phyloP scores from a whole-genome alignment of 2,329 filamentous ascomycete species.

The Trichoderma citrinoviride region DNA sequence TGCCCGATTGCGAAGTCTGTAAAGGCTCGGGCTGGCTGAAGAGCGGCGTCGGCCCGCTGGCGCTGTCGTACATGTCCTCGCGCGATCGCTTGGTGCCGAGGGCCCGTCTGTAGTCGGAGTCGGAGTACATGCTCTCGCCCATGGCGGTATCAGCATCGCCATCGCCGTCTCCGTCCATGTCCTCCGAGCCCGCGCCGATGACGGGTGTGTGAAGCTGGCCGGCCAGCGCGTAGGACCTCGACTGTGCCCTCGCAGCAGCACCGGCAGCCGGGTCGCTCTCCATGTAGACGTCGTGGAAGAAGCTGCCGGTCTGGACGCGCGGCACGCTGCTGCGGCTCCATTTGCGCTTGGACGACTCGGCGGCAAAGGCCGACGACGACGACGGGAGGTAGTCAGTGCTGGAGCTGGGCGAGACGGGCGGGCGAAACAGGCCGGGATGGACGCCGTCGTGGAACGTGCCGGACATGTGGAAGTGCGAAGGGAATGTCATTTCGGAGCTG shows the following conservation, averaged over 20 bases:
- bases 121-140: conserved; percentile 56
- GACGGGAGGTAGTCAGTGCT: conserved; percentile 41
- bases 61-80: conserved; percentile 37
- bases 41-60: conserved; percentile 34
- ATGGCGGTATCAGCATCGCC: conserved; percentile 30
- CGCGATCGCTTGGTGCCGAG: conserved; percentile 48
- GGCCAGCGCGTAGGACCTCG: conserved; percentile 47
- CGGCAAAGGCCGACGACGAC: conserved; percentile 29
- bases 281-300: conserved; percentile 25
- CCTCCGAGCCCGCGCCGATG: conserved; percentile 29
- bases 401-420: conserved; percentile 43
- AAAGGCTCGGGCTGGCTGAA: conserved; percentile 30
- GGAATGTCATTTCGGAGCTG: conserved; percentile 28
- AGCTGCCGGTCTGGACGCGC: not conserved
- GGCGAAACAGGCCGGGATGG: conserved; percentile 48
- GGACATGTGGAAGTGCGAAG: conserved; percentile 38
- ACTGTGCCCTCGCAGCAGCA: not conserved
- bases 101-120: conserved; percentile 53
- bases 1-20: conserved; percentile 34
- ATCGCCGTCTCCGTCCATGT: conserved; percentile 27
- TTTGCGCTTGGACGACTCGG: conserved; percentile 45
- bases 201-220: conserved; percentile 53
- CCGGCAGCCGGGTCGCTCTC: conserved; percentile 20
- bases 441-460: conserved; percentile 39
- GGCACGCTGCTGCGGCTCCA: conserved; percentile 34